Evolutionary conservation across 345 rosid genomes (phyloP), one percentile per base, ranked within the genome.

Genomic region (Citrus inodora): DNA sequence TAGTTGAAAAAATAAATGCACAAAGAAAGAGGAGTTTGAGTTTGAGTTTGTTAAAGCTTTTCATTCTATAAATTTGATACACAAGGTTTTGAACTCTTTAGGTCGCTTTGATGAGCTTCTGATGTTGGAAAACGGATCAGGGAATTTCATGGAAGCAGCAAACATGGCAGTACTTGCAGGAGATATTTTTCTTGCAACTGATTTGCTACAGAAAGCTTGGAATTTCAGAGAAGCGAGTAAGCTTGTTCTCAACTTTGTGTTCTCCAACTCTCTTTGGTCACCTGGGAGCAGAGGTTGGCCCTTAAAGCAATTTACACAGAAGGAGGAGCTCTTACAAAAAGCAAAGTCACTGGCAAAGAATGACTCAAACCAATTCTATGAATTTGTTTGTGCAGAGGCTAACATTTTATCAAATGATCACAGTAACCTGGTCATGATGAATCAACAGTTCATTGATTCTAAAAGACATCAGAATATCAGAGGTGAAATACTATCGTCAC

Each of bases 241-340:
- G 71, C 81, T 78, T 28, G 62, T 83, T 56, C 78, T 89, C 3
- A 78, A 80, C 79, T 80, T 65, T 78, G 82, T 87, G 16, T 32
- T 86, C 59, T 80, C 79, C 14, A 76, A 58, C 76, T 87, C 92
- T 48, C 83, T 89, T 5, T 89, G 90, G 92, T 65, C 71, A 30
- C 48, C 60, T 51, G 83, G 85, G 73, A 69, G 80, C 79, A 71
- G 58, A 30, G 92, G 88, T 7, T 89, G 92, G 90, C 90, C 89
- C 5, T 77, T 86, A 38, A 84, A 85, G 82, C 84, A 67, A 56
- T 85, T 85, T 76, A 11, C 19, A 4, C 64, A 63, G 22, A 70
- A 80, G 77, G 83, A 84, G 76, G 71, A 81, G 53, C 84, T 87
- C 61, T 21, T 89, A 30, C 55, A 42, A 19, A 86, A 76, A 73